Conservation (phyloP, 2,329 filamentous ascomycete species). For the Ophiostoma sp. region DNA sequence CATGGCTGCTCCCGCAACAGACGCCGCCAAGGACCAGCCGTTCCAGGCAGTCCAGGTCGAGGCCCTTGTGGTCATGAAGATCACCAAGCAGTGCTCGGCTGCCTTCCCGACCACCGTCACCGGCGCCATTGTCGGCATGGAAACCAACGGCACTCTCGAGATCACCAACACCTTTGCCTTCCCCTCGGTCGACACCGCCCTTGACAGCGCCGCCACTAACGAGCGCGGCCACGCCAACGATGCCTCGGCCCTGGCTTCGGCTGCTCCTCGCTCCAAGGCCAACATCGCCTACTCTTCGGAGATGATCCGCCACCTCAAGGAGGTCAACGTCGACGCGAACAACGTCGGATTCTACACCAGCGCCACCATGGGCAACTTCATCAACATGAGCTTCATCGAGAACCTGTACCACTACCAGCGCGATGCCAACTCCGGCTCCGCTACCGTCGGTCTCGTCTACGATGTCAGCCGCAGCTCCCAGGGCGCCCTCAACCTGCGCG, state of each 20-base stretch:
- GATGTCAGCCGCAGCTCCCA: constrained; percentile 94
- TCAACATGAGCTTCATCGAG: constrained; percentile 92
- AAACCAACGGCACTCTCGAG: constrained; percentile 72
- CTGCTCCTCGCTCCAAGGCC: constrained; percentile 85
- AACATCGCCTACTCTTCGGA: constrained; percentile 86
- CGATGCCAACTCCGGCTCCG: constrained; percentile 85
- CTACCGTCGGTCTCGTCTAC: constrained; percentile 83
- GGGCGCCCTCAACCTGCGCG: constrained; percentile 80
- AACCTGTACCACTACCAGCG: constrained; percentile 97
- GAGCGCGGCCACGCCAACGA: constrained; percentile 59
- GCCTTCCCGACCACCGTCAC: constrained; percentile 85
- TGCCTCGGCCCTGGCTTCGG: constrained; percentile 69
- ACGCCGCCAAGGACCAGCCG: constrained; percentile 59
- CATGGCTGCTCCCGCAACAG: constrained; percentile 35
- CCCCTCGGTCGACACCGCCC: constrained; percentile 69
- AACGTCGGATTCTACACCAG: constrained; percentile 80
- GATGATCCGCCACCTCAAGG: constrained; percentile 93
- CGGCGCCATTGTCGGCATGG: constrained; percentile 89
- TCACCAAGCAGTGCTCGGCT: constrained; percentile 89
- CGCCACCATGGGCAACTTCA: constrained; percentile 97
- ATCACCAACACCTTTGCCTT: constrained; percentile 95
- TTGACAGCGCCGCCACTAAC: constrained; percentile 40
- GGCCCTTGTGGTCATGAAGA: constrained; percentile 95
- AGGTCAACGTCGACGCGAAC: constrained; percentile 49
- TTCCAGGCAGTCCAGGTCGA: constrained; percentile 86